Evolutionary conservation across 805 yeast genomes (phyloP).

Genomic region (Crinitomyces ghanaensis): DNA sequence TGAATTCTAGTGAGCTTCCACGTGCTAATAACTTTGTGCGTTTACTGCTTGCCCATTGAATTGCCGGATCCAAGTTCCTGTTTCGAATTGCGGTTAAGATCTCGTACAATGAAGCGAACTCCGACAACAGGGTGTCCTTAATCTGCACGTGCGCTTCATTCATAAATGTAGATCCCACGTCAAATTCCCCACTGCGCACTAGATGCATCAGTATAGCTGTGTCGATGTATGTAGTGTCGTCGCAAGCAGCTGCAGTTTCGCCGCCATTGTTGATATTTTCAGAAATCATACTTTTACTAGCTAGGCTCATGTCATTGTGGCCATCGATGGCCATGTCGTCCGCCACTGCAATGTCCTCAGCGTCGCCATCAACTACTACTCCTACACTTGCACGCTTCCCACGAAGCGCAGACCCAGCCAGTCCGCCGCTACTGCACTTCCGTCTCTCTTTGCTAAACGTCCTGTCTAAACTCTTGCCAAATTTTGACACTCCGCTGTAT

Average conservation of each 20-base stretch:
- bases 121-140: constrained; percentile 24
- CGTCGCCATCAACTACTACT: constrained; percentile 1
- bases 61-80: constrained; percentile 34
- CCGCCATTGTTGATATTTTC: constrained; percentile 9
- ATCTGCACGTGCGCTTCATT: constrained; percentile 24
- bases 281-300: constrained; percentile 13
- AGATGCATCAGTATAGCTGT: constrained; percentile 37
- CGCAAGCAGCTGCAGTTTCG: too few relatives aligned
- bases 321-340: constrained; percentile 6
- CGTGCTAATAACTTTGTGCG: constrained; percentile 21
- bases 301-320: constrained; percentile 4
- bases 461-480: constrained; percentile 25
- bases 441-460: constrained; percentile 2
- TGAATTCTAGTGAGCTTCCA: constrained; percentile 36
- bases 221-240: constrained; percentile 26
- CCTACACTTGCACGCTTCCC: too few relatives aligned
- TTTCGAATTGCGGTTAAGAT: constrained; percentile 30
- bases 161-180: constrained; percentile 24
- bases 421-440: constrained; percentile 2
- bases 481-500: constrained; percentile 20
- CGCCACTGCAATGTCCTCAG: constrained; percentile 1
- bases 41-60: constrained; percentile 34
- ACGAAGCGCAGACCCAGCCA: constrained; percentile 1
- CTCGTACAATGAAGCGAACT: constrained; percentile 33
- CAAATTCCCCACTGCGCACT: constrained; percentile 36